Base-by-base conservation (phyloP, 2,329 filamentous ascomycete genomes). In the Penicillium palitans region DNA sequence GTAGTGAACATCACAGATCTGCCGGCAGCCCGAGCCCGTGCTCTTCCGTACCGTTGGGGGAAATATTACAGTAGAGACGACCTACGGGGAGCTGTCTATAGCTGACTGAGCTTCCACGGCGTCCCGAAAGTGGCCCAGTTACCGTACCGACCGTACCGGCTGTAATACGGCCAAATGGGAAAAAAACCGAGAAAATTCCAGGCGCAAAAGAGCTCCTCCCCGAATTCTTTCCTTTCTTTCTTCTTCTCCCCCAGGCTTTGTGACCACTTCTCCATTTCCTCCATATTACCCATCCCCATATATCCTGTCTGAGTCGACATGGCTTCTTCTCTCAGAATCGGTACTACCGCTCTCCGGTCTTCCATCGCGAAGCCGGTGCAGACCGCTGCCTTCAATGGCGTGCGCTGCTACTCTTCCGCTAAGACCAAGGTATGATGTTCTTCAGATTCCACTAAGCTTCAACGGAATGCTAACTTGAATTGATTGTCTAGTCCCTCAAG, bases 321-420 rank as follows among this genome's bases (percentile, higher is more conserved):
- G 91, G 89, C 91, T 76, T 87, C 91, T 74, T 85, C 90, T 76
- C 81, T 95, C 76, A 89, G 91, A 83, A 79, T 96, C 74, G 87
- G 89, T 81, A 87, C 89, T 74, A 85, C 90, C 78, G 87, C 90
- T 79, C 84, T 98, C 76, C 89, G 93, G 81, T 85, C 90, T 74
- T 87, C 89, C 60, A 80, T 86, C 69, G 83, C 87, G 67, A 83
- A 87, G 74, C 84, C 91, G 76, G 83, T 87, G 75, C 87, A 87
- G 74, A 80, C 83, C 74, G 84, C 87, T 68, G 87, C 87, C 76
- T 93, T 92, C 83, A 91, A 88, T 81, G 88, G 90, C 76, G 81
- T 90, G 75, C 88, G 95, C 80, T 92, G 86, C 85, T 97, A 97
- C 83, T 96, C 93, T 64, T 88, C 91, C 68, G 78, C 78, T 70